phyloP scores from a whole-genome alignment of 2,329 filamentous ascomycete species.

The Orbilia quercus region DNA sequence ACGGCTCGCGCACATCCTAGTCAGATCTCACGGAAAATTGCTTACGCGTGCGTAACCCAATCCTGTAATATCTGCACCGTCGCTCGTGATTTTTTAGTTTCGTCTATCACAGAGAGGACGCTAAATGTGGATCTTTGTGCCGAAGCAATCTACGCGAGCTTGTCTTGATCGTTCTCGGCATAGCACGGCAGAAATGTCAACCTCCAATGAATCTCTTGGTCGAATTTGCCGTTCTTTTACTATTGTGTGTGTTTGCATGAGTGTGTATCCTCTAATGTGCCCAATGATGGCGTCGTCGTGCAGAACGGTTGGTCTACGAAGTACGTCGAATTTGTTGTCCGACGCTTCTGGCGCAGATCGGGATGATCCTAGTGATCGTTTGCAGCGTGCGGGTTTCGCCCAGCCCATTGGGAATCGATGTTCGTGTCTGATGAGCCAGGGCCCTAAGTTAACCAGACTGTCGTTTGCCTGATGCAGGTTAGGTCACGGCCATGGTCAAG shows the following conservation, averaged over 20 bases:
- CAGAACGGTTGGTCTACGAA: slow-evolving; percentile 5
- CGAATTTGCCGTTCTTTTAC: not conserved
- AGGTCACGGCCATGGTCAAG: slow-evolving; percentile 5
- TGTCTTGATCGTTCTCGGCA: slow-evolving; percentile 29
- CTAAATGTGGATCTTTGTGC: slow-evolving; percentile 38
- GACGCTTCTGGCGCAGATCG: slow-evolving; percentile 43
- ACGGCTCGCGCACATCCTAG: slow-evolving; percentile 31
- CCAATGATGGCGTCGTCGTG: slow-evolving; percentile 29
- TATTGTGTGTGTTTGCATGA: too few species aligned
- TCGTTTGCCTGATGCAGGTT: slow-evolving; percentile 10
- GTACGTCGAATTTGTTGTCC: slow-evolving; percentile 13
- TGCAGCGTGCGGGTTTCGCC: slow-evolving; percentile 16
- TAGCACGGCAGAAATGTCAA: slow-evolving; percentile 36
- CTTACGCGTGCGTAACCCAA: slow-evolving; percentile 33
- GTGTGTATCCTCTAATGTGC: not conserved
- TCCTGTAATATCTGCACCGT: slow-evolving; percentile 19
- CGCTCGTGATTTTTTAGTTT: slow-evolving; percentile 16
- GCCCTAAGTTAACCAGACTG: slow-evolving; percentile 9
- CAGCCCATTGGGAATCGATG: not conserved
- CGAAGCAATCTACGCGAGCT: slow-evolving; percentile 26
- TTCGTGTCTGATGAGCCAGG: slow-evolving; percentile 33
- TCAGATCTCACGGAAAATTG: slow-evolving; percentile 37
- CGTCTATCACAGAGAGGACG: not conserved
- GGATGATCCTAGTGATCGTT: slow-evolving; percentile 43
- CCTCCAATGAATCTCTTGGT: not conserved